phyloP scores from a whole-genome alignment of 768 basidiomycete species.

The Termitomyces sp. region DNA sequence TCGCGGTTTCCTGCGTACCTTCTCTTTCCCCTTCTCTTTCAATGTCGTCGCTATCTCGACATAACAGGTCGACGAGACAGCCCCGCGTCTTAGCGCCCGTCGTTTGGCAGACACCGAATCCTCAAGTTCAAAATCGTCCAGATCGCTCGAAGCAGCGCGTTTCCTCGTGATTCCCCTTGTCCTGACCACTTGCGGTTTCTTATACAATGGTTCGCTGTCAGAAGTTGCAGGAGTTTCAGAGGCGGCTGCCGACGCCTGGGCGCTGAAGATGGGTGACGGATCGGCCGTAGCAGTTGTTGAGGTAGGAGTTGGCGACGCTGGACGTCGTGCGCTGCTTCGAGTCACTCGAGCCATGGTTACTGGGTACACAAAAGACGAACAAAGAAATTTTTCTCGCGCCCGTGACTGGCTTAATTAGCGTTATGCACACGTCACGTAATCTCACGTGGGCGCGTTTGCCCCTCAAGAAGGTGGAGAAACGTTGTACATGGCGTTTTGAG shows the following conservation, averaged over 20 bases:
- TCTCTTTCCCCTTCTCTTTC: slow-evolving; percentile 17
- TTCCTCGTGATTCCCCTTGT: slow-evolving; percentile 12
- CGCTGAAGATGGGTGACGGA: slow-evolving; percentile 48
- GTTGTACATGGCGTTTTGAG: background rate
- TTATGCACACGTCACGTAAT: slow-evolving; percentile 23
- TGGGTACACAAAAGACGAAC: slow-evolving; percentile 13
- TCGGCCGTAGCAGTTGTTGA: slow-evolving; percentile 39
- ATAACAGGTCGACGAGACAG: slow-evolving; percentile 23
- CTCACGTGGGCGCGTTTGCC: slow-evolving; percentile 20
- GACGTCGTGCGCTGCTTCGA: slow-evolving; percentile 24
- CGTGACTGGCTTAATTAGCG: slow-evolving; percentile 25
- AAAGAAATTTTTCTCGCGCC: slow-evolving; percentile 18
- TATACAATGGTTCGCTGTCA: slow-evolving; percentile 24
- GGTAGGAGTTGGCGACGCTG: slow-evolving; percentile 24
- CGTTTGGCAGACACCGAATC: slow-evolving; percentile 20
- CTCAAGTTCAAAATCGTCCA: slow-evolving; percentile 17
- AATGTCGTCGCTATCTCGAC: slow-evolving; percentile 24
- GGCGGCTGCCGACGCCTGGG: slow-evolving; percentile 32
- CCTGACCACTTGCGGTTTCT: slow-evolving; percentile 15
- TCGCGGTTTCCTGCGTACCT: slow-evolving; percentile 15
- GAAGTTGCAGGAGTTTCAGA: slow-evolving; percentile 54
- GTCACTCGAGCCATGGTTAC: slow-evolving; percentile 27
- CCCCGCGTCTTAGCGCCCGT: slow-evolving; percentile 27
- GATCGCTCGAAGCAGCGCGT: slow-evolving; percentile 19
- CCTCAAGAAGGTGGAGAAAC: background rate